Conservation (phyloP, 2,329 filamentous ascomycete species). For the Apiospora phragmitis region DNA sequence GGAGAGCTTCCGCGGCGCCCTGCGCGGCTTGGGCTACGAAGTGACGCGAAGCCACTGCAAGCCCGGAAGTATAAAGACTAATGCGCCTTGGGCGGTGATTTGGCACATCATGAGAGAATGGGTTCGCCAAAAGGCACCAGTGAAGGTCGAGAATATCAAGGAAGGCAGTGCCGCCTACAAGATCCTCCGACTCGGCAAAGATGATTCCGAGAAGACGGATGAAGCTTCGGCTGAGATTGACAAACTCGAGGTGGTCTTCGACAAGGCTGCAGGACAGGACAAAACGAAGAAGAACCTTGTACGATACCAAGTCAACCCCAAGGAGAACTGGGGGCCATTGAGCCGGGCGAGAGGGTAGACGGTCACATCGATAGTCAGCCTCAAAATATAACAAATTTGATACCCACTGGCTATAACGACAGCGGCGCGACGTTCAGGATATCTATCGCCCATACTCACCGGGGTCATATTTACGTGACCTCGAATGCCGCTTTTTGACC, state of each 20-base stretch:
- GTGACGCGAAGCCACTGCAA: constrained; percentile 83
- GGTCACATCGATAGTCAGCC: constrained; percentile 58
- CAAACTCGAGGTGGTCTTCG: constrained; percentile 60
- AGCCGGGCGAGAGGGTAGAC: constrained; percentile 61
- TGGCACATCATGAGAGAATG: constrained; percentile 96
- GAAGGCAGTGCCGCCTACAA: constrained; percentile 69
- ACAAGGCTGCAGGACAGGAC: constrained; percentile 76
- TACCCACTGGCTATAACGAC: background rate
- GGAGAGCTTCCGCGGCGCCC: constrained; percentile 76
- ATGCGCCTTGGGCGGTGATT: constrained; percentile 85
- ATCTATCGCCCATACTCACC: background rate
- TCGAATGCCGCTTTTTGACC: background rate
- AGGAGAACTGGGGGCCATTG: constrained; percentile 93
- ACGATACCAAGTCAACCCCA: constrained; percentile 86
- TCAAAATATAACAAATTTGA: background rate
- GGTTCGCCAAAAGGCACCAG: constrained; percentile 76
- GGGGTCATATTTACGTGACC: background rate
- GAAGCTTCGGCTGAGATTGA: constrained; percentile 29
- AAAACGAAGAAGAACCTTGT: constrained; percentile 68
- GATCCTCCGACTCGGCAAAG: constrained; percentile 56
- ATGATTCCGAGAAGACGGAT: constrained; percentile 30
- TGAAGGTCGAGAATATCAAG: constrained; percentile 72
- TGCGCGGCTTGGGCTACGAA: constrained; percentile 77
- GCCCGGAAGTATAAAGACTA: constrained; percentile 86
- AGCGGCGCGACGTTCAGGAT: background rate